Percentiles rank a stretch among this genome's conserved stretches.
These are phyloP conservation scores for Trypanosoma vivax DNA, from an alignment of 208 protist genomes.

Conservation along the genomic window DNA sequence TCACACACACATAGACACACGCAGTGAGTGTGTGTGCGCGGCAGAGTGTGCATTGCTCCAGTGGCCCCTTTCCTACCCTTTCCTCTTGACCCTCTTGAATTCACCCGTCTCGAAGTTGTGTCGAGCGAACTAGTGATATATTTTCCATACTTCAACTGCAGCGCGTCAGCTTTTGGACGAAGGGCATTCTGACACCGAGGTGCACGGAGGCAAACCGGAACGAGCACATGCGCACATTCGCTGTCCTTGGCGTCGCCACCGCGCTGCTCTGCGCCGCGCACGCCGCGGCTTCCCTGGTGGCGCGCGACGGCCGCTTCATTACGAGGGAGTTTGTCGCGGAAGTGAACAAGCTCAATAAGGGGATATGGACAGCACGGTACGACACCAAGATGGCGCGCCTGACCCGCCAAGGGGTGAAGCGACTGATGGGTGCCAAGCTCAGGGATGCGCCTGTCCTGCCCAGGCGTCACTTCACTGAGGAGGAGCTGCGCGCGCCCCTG, in stretches of 20 bases:
- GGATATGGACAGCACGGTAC: constrained; percentile 50
- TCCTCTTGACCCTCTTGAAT: too few species aligned
- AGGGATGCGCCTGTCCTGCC: constrained; percentile 22
- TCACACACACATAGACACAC: background rate
- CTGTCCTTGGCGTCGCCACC: constrained; percentile 13
- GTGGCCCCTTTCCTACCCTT: too few species aligned
- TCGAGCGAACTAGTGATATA: too few species aligned
- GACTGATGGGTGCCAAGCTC: constrained; percentile 40
- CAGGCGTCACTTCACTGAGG: constrained; percentile 35
- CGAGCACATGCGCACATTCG: constrained; percentile 4
- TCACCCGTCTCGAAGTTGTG: too few species aligned
- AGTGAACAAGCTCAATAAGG: constrained; percentile 37
- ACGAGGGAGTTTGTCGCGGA: constrained; percentile 19
- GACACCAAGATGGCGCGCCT: constrained; percentile 26
- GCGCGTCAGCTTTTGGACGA: too few species aligned
- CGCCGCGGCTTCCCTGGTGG: constrained; percentile 19
- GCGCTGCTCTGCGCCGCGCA: constrained; percentile 23
- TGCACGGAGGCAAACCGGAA: too few species aligned
- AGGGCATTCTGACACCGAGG: too few species aligned
- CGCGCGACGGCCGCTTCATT: constrained; percentile 13
- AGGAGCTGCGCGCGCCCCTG: constrained; percentile 30
- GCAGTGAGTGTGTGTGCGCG: background rate
- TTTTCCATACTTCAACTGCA: too few species aligned
- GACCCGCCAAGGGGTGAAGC: constrained; percentile 29
- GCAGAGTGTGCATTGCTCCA: background rate